Evolutionary conservation across 305 asterid species (phyloP).

Genomic region (Rubia balearica): DNA sequence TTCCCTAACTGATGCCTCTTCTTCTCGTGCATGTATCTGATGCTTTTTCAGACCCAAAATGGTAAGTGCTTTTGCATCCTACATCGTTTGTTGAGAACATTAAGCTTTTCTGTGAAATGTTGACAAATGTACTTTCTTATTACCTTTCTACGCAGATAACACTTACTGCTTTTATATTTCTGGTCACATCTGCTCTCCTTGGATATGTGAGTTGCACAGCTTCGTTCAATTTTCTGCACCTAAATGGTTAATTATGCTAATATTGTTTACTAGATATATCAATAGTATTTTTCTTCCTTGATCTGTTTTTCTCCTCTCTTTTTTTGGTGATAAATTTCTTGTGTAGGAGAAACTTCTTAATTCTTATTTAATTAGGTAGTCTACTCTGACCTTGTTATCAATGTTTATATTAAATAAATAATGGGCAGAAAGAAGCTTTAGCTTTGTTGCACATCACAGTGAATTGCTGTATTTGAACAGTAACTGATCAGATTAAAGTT

Average conservation of each 20-base stretch:
- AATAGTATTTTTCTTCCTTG: constrained; percentile 2
- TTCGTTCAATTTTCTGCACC: constrained; percentile 2
- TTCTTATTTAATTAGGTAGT: no score
- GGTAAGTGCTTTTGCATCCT: constrained; percentile 34
- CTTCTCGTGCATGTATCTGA: constrained; percentile 33
- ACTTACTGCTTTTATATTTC: constrained; percentile 70
- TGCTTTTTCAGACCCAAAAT: constrained; percentile 62
- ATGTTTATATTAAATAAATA: no score
- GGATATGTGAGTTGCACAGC: constrained; percentile 63
- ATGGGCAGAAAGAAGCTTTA: no score
- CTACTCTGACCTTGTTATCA: no score
- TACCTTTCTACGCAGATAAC: constrained; percentile 53
- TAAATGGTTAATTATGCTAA: background rate
- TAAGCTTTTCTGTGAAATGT: constrained; percentile 11
- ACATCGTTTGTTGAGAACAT: constrained; percentile 16
- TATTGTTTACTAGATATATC: background rate
- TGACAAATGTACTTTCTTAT: constrained; percentile 16
- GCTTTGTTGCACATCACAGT: no score
- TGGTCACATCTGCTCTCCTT: constrained; percentile 70
- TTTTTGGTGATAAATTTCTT: constrained; percentile 1
- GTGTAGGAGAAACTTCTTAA: no score
- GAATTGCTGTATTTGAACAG: no score
- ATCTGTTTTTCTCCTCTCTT: background rate
- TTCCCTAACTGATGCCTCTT: constrained; percentile 20
- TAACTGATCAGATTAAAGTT: no score